phyloP scores from a whole-genome alignment of 2,329 filamentous ascomycete species.

The Juglanconis oblonga region DNA sequence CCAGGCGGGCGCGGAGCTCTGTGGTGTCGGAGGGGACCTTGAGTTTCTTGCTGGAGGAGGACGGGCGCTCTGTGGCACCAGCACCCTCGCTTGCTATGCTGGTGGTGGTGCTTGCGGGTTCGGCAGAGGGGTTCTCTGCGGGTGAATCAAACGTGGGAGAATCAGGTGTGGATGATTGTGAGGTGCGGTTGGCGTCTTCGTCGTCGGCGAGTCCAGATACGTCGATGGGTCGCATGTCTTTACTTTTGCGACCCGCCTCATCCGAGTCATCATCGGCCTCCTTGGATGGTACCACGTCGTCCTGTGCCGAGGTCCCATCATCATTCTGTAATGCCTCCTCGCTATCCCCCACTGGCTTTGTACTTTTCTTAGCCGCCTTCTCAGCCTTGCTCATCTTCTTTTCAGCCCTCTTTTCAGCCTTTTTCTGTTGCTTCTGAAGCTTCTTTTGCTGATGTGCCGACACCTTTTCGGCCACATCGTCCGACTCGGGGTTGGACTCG shows the following conservation, averaged over 20 bases:
- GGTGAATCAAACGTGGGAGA: constrained; percentile 60
- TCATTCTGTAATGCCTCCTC: constrained; percentile 43
- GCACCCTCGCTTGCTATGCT: constrained; percentile 67
- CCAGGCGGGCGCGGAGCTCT: constrained; percentile 73
- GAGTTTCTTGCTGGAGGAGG: constrained; percentile 62
- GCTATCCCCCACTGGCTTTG: constrained; percentile 18
- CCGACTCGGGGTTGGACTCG: constrained; percentile 23
- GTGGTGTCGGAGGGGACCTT: constrained; percentile 70
- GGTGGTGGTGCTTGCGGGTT: constrained; percentile 58
- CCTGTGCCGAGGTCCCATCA: constrained; percentile 7
- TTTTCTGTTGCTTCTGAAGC: constrained; percentile 24
- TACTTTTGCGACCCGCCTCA: constrained; percentile 20
- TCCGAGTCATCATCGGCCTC: constrained; percentile 29
- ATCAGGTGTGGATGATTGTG: constrained; percentile 47
- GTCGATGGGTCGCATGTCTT: constrained; percentile 42
- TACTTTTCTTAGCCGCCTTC: constrained; percentile 4
- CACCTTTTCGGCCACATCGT: constrained; percentile 22
- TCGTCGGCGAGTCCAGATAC: constrained; percentile 46
- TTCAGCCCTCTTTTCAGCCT: constrained; percentile 22
- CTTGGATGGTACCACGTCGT: constrained; percentile 20
- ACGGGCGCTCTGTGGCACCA: constrained; percentile 29
- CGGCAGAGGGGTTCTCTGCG: constrained; percentile 37
- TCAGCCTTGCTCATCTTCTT: constrained; percentile 22
- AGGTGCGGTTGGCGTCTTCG: constrained; percentile 37
- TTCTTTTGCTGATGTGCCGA: constrained; percentile 18